Evolutionary conservation across 2,329 filamentous ascomycete species (phyloP).

Genomic region (Scorias spongiosa): DNA sequence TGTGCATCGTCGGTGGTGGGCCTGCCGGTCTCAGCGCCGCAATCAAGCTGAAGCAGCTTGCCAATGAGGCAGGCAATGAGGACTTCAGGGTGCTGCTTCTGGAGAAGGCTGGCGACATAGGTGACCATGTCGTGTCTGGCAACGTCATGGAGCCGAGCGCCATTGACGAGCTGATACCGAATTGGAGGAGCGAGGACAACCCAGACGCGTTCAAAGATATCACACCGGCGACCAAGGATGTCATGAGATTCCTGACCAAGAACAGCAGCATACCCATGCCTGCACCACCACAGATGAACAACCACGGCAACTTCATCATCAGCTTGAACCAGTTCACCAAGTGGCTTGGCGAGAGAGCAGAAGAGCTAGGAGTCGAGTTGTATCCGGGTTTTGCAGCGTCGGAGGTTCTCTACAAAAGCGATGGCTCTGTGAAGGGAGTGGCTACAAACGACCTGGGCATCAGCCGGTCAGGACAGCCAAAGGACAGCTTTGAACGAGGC

Average conservation of each 20-base stretch:
- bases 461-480: conserved; percentile 64
- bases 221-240: conserved; percentile 68
- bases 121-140: conserved; percentile 87
- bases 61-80: conserved; percentile 86
- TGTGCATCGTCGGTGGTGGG: conserved; percentile 93
- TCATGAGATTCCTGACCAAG: conserved; percentile 90
- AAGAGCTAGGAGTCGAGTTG: conserved; percentile 88
- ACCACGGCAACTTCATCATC: conserved; percentile 94
- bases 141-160: conserved; percentile 86
- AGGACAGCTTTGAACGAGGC: conserved; percentile 82
- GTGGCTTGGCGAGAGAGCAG: conserved; percentile 92
- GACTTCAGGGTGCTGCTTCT: conserved; percentile 86
- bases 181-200: conserved; percentile 85
- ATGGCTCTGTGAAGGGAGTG: conserved; percentile 83
- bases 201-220: conserved; percentile 73
- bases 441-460: conserved; percentile 92
- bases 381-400: conserved; percentile 93
- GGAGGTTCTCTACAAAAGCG: conserved; percentile 72
- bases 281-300: conserved; percentile 91
- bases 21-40: conserved; percentile 85
- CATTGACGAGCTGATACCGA: conserved; percentile 77
- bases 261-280: conserved; percentile 64
- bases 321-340: conserved; percentile 89
- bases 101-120: conserved; percentile 90
- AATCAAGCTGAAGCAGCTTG: conserved; percentile 87